These are phyloP conservation scores for Sequoia sempervirens DNA, from an alignment of 75 land plant species.

Conservation along the genomic window DNA sequence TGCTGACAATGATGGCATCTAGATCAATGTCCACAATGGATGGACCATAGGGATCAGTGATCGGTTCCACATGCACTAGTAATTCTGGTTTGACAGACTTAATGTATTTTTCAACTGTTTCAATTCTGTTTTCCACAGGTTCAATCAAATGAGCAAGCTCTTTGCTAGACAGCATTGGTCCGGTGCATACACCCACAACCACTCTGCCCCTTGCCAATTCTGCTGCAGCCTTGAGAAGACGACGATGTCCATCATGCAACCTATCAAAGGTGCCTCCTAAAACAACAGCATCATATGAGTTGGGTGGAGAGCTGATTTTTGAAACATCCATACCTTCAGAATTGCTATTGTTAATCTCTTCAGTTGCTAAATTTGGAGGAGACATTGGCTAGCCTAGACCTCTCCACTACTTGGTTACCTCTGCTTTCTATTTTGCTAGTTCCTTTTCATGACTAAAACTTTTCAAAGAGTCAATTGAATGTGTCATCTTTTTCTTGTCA, in stretches of 20 bases:
- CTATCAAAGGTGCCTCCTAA: slow-evolving; percentile 96
- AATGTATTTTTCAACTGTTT: slow-evolving; percentile 64
- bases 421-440: too few species aligned
- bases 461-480: too few species aligned
- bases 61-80: slow-evolving; percentile 66
- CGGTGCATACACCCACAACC: slow-evolving; percentile 82
- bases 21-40: slow-evolving; percentile 75
- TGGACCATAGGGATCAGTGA: slow-evolving; percentile 87
- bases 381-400: too few species aligned
- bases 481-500: too few species aligned
- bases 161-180: slow-evolving; percentile 81
- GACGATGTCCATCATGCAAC: slow-evolving; percentile 79
- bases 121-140: slow-evolving; percentile 69
- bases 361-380: too few species aligned
- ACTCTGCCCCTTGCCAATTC: slow-evolving; percentile 67
- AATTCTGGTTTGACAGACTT: slow-evolving; percentile 84
- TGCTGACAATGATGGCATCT: slow-evolving; percentile 89
- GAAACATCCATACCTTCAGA: too few species aligned
- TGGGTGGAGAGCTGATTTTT: too few species aligned
- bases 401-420: too few species aligned
- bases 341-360: too few species aligned
- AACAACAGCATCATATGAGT: background rate
- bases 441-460: background rate
- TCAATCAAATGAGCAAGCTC: slow-evolving; percentile 60
- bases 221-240: slow-evolving; percentile 83